Base-by-base conservation (phyloP, 768 basidiomycete genomes). In the Hericium coralloides region DNA sequence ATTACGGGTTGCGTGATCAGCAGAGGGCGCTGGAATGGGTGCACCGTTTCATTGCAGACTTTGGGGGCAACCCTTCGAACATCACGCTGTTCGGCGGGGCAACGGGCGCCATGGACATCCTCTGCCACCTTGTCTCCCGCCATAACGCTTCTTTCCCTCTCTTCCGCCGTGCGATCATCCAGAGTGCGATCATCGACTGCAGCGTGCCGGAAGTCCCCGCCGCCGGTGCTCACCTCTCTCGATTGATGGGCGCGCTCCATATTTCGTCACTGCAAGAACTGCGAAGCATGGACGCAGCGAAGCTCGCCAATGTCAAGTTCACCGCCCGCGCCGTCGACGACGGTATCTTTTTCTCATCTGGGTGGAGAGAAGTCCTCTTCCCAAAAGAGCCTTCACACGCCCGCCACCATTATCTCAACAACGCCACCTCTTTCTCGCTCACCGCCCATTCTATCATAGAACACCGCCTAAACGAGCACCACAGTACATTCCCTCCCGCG, bases 141-240 rank as follows among this genome's bases (percentile, higher is more conserved):
- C 72, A 73, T 20, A 90, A 90, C 69, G 76, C 83, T 38, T 67
- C 69, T 2, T 66, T 69, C 2, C 87, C 85, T 17, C 67, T 89
- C 26, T 89, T 90, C 70, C 74, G 81, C 57, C 87, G 87, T 12
- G 84, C 85, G 10, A 85, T 91, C 62, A 70, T 87, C n/a, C 89
- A 91, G 66, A 87, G 84, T 53, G 78, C 84, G 5, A 72, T 85
- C 37, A 68, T 87, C 56, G 84, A 89, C 22, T 74, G 78, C 55
- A 81, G 75, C 58, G 68, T 87, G 6, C 85, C 86, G 0, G 79
- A 81, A 62, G 73, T 85, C 20, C 69, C 73, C 20, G 73, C 74
- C 38, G 84, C 83, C 4, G 85, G 85, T 20, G 85, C 81, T 76
- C 81, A 85, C 49, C 75, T 91, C 47, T 83, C 81, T 12, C 78